Conservation (phyloP, 2,329 filamentous ascomycete species). For the Apiospora pterosperma region DNA sequence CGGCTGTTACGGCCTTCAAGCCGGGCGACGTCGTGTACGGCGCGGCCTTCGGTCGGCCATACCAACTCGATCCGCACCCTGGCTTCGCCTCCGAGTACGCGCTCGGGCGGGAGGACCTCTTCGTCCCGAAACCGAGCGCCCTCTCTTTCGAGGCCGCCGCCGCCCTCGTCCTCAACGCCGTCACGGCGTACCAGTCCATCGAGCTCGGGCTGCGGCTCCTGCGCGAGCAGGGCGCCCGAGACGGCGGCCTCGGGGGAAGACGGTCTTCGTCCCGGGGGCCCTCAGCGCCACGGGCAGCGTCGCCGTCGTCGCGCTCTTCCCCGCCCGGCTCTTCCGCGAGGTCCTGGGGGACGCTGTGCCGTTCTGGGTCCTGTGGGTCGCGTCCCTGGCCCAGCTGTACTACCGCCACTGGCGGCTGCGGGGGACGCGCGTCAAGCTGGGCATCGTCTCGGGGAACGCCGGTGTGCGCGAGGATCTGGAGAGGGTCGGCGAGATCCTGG, state of each 20-base stretch:
- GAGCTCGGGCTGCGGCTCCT: slow-evolving; percentile 33
- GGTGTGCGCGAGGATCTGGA: slow-evolving; percentile 40
- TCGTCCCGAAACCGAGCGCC: slow-evolving; percentile 28
- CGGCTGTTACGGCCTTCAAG: slow-evolving; percentile 23
- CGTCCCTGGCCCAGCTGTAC: slow-evolving; percentile 34
- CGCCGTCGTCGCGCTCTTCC: slow-evolving; percentile 37
- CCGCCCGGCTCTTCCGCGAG: slow-evolving; percentile 22
- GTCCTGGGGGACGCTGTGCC: slow-evolving; percentile 31
- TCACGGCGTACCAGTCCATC: slow-evolving; percentile 44
- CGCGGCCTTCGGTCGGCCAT: slow-evolving; percentile 32
- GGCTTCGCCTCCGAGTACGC: slow-evolving; percentile 40
- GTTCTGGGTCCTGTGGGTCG: slow-evolving; percentile 33
- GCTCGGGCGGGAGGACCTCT: slow-evolving; percentile 29
- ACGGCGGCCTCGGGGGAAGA: slow-evolving; percentile 42
- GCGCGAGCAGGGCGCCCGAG: slow-evolving; percentile 22
- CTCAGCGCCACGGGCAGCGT: slow-evolving; percentile 45
- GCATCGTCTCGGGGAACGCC: slow-evolving; percentile 42
- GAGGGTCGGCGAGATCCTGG: slow-evolving; percentile 35
- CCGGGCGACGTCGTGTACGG: slow-evolving; percentile 38
- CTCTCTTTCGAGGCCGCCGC: slow-evolving; percentile 32
- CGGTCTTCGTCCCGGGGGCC: slow-evolving; percentile 48
- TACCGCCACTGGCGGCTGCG: slow-evolving; percentile 37
- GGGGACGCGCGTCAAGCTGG: slow-evolving; percentile 41
- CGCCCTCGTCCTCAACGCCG: slow-evolving; percentile 30
- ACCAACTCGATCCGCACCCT: slow-evolving; percentile 19